phyloP scores from a whole-genome alignment of 164 flowering plant genomes.

The Stephania cephalantha region DNA sequence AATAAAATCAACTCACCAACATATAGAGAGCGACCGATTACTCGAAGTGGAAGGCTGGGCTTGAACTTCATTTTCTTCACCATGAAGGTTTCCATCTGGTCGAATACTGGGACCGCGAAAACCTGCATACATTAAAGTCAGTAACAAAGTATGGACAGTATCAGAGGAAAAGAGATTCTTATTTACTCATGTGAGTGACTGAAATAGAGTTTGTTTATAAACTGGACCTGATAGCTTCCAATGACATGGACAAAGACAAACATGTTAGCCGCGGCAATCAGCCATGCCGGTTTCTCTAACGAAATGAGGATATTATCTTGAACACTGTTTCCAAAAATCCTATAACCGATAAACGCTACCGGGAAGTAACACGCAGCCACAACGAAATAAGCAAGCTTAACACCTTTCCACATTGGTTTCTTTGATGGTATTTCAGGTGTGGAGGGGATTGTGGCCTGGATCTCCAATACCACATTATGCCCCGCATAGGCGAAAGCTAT shows the following conservation, averaged over 20 bases:
- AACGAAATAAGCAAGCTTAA: constrained; percentile 34
- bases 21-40: constrained; percentile 36
- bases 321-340: constrained; percentile 45
- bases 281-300: constrained; percentile 49
- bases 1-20: constrained; percentile 39
- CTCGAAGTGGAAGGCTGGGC: constrained; percentile 38
- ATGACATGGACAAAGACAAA: constrained; percentile 55
- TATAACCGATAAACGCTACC: constrained; percentile 46
- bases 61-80: constrained; percentile 38
- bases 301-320: constrained; percentile 54
- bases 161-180: background rate
- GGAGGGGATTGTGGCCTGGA: constrained; percentile 67
- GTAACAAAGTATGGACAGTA: background rate
- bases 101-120: constrained; percentile 59
- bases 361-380: constrained; percentile 54
- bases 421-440: constrained; percentile 57
- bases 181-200: too few species aligned
- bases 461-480: constrained; percentile 67
- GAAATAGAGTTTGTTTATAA: background rate
- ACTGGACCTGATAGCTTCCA: constrained; percentile 56
- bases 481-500: constrained; percentile 71
- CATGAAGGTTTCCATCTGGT: constrained; percentile 51
- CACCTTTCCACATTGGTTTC: constrained; percentile 66
- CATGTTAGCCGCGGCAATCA: constrained; percentile 45
- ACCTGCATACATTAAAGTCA: constrained; percentile 22